Base-by-base conservation (phyloP, 495 filamentous ascomycete genomes). In the Aspergillus baeticus region DNA sequence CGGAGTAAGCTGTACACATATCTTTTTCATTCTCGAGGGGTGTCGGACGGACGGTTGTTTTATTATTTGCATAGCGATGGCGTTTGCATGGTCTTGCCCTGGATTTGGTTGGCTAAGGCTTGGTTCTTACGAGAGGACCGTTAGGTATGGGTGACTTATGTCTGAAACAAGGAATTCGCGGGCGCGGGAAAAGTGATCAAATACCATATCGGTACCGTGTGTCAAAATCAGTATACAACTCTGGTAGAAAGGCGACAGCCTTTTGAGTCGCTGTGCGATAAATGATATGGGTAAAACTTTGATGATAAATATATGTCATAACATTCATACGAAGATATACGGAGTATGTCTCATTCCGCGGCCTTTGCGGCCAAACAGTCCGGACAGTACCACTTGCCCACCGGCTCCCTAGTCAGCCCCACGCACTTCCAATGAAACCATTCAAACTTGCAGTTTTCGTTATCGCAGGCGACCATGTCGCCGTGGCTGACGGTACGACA, bases 351-450 rank as follows among this genome's bases (percentile, higher is more conserved):
- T 41, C 44, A 57, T 50, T 57, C 54, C 15, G 23, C 22, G 8
- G 45, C 54, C 26, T 48, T 57, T 15, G 54, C 54, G 22, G 83
- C 84, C 23, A 81, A 77, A 67, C 94, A 98, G 53, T 86, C 80
- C 34, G 88, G 88, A 73, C 94, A 98, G 66, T 88, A 93, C 94
- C 94, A 98, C 42, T 85, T 91, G 18, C 93, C 94, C 47, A 84
- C 84, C 3, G 94, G 94, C 71, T 98, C 93, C 54, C 84, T 84
- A 59, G 87, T 93, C 59, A 98, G 77, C 2, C 90, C 89, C 47
- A 98, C 92, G 67, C 94, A 98, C 58, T 80, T 86, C 91, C 92
- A 98, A 77, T 98, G 94, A 72, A 98, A 98, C 94, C 94, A 98
- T 74, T 98, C 93, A 69, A 85, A 94, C 21, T 87, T 84, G 75